Conservation (phyloP, 768 basidiomycete genomes). For the Serendipita sp. region DNA sequence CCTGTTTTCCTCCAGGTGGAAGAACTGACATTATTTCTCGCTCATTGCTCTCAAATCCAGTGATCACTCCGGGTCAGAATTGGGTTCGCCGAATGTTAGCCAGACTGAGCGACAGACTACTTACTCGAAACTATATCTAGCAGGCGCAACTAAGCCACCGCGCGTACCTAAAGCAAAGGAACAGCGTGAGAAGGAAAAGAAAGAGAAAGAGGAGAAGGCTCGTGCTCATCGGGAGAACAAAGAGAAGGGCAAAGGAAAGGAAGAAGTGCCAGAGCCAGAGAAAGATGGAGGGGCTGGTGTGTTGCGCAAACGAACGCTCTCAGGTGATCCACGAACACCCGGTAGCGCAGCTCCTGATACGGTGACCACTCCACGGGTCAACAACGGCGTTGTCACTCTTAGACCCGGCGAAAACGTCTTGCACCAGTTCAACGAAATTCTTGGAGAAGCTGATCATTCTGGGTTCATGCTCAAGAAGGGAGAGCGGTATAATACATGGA, state of each 20-base stretch:
- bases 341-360: not conserved
- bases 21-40: not conserved
- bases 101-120: not conserved
- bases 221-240: conserved; percentile 12
- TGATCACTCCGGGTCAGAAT: not conserved
- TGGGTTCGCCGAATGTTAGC: conserved; percentile 1
- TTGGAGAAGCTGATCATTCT: conserved; percentile 65
- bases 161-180: conserved; percentile 28
- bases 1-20: not conserved
- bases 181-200: conserved; percentile 27
- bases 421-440: conserved; percentile 45
- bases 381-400: conserved; percentile 9
- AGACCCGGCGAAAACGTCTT: conserved; percentile 52
- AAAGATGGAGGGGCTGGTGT: conserved; percentile 14
- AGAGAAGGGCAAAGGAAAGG: conserved; percentile 14
- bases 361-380: not conserved
- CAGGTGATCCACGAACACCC: conserved; percentile 8
- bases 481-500: conserved; percentile 87
- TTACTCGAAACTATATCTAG: conserved; percentile 28
- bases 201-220: conserved; percentile 15
- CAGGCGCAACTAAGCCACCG: conserved; percentile 8
- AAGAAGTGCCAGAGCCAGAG: conserved; percentile 8
- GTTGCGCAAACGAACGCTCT: conserved; percentile 41
- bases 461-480: conserved; percentile 97
- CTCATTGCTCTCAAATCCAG: not conserved